Evolutionary conservation across 371 early-diverging fungal genomes (phyloP), one percentile per base, ranked within the genome.

Genomic region (Rhizopus delemar): DNA sequence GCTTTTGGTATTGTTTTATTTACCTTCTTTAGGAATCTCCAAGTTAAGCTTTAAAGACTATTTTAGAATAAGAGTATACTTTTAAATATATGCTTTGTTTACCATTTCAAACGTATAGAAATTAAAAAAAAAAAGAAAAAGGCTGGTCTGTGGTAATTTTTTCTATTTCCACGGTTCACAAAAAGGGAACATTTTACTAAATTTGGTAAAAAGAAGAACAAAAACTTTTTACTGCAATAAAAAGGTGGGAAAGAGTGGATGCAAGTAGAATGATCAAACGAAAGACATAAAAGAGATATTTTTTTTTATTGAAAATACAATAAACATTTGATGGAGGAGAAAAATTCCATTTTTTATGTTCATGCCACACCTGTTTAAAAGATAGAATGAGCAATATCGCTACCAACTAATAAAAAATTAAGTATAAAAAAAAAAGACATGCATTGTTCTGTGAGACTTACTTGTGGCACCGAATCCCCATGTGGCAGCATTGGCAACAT

Each of bases 401-500:
- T 62, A 43, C 73, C 73, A 31, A 72, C 73, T 72, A 66, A 22
- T 39, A 48, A 53, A 13, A 54, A 41, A 43, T 50, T 51, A 53
- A 43, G 39, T 39, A 54, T 46, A 39, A 57, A 56, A 32, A 51
- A 16, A 41, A 32, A 22, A 48, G 8, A 35, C 39, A 16, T 28
- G 6, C 5, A 56, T 15, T 22, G 46, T 1, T 29, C 7, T 11
- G 41, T 3, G 33, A 29, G 13, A 69, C 70, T 65, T 73, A 73
- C 74, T 33, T 46, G 74, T 70, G n/a, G 62, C 71, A 65, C 77
- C 77, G n/a, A 77, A 77, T 11, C 77, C 77, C 68, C 68, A 72
- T 9, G 72, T 71, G 33, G 77, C 77, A 38, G 71, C 71, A 57
- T 65, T 72, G 12, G 60, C 69, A 9, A 71, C 61, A 52, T 72